Conservation (phyloP, 2,329 filamentous ascomycete species). For the Neonectria ditissima region DNA sequence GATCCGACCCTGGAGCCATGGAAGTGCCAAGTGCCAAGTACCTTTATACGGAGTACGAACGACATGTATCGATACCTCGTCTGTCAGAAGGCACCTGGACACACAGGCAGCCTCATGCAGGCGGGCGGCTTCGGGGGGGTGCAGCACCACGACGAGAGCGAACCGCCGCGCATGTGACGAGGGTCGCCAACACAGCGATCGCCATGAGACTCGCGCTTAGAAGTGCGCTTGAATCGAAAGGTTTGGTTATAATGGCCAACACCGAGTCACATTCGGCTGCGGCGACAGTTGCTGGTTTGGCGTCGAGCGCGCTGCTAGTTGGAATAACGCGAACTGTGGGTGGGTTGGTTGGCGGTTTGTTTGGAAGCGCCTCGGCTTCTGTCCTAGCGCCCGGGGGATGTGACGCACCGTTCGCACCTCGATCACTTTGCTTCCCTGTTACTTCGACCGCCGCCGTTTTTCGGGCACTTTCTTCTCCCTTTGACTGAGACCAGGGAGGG, state of each 20-base stretch:
- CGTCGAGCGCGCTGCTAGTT: conserved; percentile 19
- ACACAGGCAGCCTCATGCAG: neutral
- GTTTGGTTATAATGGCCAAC: conserved; percentile 23
- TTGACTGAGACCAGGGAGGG: conserved; percentile 11
- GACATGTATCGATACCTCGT: conserved; percentile 28
- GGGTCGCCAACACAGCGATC: conserved; percentile 12
- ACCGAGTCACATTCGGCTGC: conserved; percentile 28
- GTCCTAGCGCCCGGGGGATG: conserved; percentile 21
- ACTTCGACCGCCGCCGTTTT: conserved; percentile 22
- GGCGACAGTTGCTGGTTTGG: conserved; percentile 15
- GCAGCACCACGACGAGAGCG: conserved; percentile 24
- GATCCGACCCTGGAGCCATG: conserved; percentile 26
- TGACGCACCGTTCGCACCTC: conserved; percentile 33
- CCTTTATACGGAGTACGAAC: conserved; percentile 18
- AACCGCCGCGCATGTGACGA: conserved; percentile 26
- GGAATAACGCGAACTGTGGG: conserved; percentile 19
- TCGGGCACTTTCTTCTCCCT: conserved; percentile 25
- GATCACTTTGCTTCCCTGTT: conserved; percentile 26
- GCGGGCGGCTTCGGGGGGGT: conserved; percentile 23
- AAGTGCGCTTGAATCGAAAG: conserved; percentile 9
- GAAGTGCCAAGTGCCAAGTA: conserved; percentile 9
- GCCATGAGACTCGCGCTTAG: conserved; percentile 30
- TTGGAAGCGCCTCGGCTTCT: conserved; percentile 15
- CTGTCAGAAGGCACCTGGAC: neutral
- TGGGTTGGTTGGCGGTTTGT: conserved; percentile 6